Percentiles rank a stretch among this genome's conserved stretches.
phyloP scores from a whole-genome alignment of 2,329 filamentous ascomycete species.

The Aureobasidium pullulans region DNA sequence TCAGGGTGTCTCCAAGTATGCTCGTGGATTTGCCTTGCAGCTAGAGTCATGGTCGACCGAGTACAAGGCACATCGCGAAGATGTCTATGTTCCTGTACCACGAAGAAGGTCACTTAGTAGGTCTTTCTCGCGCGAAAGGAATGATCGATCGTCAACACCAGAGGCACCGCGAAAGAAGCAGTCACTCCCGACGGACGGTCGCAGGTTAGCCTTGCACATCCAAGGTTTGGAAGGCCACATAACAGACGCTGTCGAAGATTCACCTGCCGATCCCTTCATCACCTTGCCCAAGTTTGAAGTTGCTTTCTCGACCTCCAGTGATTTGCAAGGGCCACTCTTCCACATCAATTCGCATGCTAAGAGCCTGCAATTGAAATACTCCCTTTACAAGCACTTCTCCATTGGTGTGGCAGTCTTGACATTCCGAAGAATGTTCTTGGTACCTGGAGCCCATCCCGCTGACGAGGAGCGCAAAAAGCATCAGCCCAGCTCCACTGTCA shows the following conservation, averaged over 20 bases:
- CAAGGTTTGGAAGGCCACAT: constrained; percentile 84
- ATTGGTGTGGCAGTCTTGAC: constrained; percentile 64
- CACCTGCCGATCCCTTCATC: constrained; percentile 80
- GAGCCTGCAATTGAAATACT: constrained; percentile 78
- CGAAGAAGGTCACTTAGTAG: constrained; percentile 65
- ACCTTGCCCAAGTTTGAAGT: constrained; percentile 82
- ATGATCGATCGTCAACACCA: constrained; percentile 48
- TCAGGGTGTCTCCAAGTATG: constrained; percentile 70
- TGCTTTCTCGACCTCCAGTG: constrained; percentile 74
- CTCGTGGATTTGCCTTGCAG: constrained; percentile 76
- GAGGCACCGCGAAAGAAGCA: constrained; percentile 28
- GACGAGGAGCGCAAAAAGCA: constrained; percentile 9
- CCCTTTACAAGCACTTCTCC: constrained; percentile 87
- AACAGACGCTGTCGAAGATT: constrained; percentile 76
- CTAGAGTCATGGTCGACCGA: constrained; percentile 82
- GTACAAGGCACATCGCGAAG: constrained; percentile 69
- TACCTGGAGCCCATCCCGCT: background rate
- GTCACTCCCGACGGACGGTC: constrained; percentile 54
- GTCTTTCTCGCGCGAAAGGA: constrained; percentile 1
- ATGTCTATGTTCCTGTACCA: constrained; percentile 46
- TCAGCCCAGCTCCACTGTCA: constrained; percentile 8
- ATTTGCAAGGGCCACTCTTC: constrained; percentile 79
- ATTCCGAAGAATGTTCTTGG: constrained; percentile 11
- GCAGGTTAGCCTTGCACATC: constrained; percentile 71
- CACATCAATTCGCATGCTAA: constrained; percentile 77